Conservation (phyloP, 352 stramenopile genomes). For the Phytophthora aleatoria region DNA sequence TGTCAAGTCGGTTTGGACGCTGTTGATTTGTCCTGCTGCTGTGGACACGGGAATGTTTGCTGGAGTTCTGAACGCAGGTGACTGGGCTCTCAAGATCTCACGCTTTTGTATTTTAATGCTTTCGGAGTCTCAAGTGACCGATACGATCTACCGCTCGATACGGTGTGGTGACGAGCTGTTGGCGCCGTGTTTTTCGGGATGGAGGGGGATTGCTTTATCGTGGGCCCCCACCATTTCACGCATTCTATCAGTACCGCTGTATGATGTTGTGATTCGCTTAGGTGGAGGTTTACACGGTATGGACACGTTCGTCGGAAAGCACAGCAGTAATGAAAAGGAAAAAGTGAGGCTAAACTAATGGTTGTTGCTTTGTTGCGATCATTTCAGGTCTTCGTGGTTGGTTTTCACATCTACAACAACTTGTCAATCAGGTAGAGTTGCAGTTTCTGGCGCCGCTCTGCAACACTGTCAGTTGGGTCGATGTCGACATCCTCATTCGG, state of each 20-base stretch:
- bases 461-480: neutral
- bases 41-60: slow-evolving; percentile 84
- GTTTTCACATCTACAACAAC: neutral
- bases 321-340: slow-evolving; percentile 40
- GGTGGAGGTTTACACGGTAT: slow-evolving; percentile 72
- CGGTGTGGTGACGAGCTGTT: slow-evolving; percentile 53
- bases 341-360: slow-evolving; percentile 12
- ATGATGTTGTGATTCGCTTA: slow-evolving; percentile 57
- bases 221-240: slow-evolving; percentile 56
- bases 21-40: slow-evolving; percentile 75
- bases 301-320: slow-evolving; percentile 78
- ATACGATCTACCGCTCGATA: slow-evolving; percentile 62
- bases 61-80: slow-evolving; percentile 46
- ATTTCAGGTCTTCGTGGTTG: neutral
- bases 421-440: neutral
- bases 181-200: slow-evolving; percentile 68
- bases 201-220: slow-evolving; percentile 52
- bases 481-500: neutral
- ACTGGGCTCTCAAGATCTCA: slow-evolving; percentile 44
- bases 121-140: slow-evolving; percentile 49
- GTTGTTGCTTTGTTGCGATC: neutral
- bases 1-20: slow-evolving; percentile 58
- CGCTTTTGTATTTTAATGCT: slow-evolving; percentile 58
- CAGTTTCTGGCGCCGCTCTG: neutral
- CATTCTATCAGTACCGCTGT: slow-evolving; percentile 61